Evolutionary conservation across 1,284 basidiomycete species (phyloP).

Genomic region (Ustilago bromivora): DNA sequence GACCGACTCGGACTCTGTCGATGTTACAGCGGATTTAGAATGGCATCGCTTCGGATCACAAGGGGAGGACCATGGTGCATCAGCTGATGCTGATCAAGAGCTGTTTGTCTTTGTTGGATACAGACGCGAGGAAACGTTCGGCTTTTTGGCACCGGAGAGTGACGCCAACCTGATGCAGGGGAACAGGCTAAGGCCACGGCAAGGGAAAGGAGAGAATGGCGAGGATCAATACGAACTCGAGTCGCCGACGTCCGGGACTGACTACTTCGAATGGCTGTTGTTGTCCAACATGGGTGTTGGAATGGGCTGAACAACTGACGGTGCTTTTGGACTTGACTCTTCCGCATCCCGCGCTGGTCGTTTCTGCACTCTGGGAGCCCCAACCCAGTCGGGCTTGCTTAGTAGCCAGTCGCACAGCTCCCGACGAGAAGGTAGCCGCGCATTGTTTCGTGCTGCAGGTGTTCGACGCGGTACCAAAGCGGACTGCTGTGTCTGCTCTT

Average conservation of each 20-base stretch:
- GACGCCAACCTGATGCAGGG: constrained; percentile 57
- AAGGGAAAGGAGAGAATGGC: constrained; percentile 5
- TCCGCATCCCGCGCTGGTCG: not conserved
- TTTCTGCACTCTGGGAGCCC: not conserved
- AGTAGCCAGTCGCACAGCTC: constrained; percentile 29
- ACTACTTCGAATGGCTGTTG: constrained; percentile 60
- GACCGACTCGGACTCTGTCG: not conserved
- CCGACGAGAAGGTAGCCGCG: not conserved
- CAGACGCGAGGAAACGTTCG: constrained; percentile 43
- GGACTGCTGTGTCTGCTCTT: not conserved
- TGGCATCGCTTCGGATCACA: constrained; percentile 43
- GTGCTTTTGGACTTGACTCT: not conserved
- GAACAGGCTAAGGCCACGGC: constrained; percentile 34
- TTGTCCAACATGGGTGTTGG: constrained; percentile 43
- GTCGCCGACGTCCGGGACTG: constrained; percentile 25
- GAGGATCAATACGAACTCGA: constrained; percentile 17
- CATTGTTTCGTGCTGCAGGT: no score
- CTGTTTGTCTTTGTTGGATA: constrained; percentile 58
- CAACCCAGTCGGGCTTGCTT: constrained; percentile 27
- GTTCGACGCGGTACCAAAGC: not conserved
- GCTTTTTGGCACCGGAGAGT: constrained; percentile 41
- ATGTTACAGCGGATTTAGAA: not conserved
- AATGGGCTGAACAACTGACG: constrained; percentile 22
- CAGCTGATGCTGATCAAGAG: constrained; percentile 48
- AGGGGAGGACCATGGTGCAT: constrained; percentile 28